Evolutionary conservation across 2,329 filamentous ascomycete species (phyloP).

Genomic region (Sporothrix schenckii): DNA sequence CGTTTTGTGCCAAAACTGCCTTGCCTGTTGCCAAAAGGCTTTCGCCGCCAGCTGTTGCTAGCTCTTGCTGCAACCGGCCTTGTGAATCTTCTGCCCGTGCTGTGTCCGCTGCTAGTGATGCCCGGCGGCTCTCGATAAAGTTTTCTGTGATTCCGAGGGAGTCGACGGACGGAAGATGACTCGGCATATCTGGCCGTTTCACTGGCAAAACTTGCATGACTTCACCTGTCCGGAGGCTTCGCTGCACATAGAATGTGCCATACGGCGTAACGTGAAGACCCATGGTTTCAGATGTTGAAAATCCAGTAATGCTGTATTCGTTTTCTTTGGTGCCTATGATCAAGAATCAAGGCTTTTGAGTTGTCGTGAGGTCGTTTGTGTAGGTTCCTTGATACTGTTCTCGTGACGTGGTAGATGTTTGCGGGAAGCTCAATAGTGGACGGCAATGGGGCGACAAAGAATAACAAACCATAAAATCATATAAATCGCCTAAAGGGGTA

Average conservation of each 20-base stretch:
- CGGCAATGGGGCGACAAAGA: no score
- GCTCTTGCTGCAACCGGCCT: constrained; percentile 34
- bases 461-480: no score
- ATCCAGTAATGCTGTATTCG: background rate
- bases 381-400: background rate
- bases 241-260: constrained; percentile 36
- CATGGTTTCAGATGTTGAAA: constrained; percentile 23
- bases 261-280: constrained; percentile 35
- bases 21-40: constrained; percentile 35
- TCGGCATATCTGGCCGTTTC: constrained; percentile 32
- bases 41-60: constrained; percentile 33
- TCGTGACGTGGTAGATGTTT: background rate
- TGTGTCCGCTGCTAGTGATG: constrained; percentile 31
- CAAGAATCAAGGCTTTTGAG: background rate
- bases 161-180: constrained; percentile 34
- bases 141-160: constrained; percentile 35
- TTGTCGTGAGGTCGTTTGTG: background rate
- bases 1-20: constrained; percentile 32
- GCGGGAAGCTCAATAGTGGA: no score
- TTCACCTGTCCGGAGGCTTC: constrained; percentile 35
- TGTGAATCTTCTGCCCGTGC: constrained; percentile 31
- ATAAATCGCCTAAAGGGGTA: no score
- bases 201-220: constrained; percentile 36
- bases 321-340: background rate
- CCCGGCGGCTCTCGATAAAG: constrained; percentile 36